A percentile compares a stretch with the other conserved stretches of the same genome.
These are phyloP conservation scores for Poa pratensis DNA, from an alignment of 176 grass and related monocot species.

Conservation along the genomic window DNA sequence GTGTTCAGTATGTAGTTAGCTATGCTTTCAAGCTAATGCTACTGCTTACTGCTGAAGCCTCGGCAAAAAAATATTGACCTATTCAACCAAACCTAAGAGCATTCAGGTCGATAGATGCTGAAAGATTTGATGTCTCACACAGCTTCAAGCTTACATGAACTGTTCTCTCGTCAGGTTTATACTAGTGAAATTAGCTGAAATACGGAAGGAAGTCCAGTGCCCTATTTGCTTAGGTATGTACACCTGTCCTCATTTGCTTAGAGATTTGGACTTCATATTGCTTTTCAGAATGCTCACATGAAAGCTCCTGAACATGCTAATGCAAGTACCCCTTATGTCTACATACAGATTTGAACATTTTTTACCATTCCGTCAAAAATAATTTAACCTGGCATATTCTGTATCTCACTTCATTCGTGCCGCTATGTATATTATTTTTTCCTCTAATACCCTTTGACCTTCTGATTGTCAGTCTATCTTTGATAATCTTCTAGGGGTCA, in stretches of 20 bases:
- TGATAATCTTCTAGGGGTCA: constrained; percentile 20
- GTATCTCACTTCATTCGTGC: background rate
- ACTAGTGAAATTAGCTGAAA: constrained; percentile 63
- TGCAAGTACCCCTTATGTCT: constrained; percentile 18
- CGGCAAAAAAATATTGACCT: background rate
- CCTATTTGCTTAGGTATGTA: constrained; percentile 78
- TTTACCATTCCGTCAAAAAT: constrained; percentile 6
- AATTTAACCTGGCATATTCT: constrained; percentile 24
- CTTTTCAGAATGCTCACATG: constrained; percentile 12
- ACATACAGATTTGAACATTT: background rate
- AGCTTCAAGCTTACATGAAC: constrained; percentile 36
- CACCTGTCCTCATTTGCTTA: background rate
- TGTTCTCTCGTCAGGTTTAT: constrained; percentile 57
- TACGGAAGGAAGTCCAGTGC: constrained; percentile 72
- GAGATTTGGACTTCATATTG: background rate
- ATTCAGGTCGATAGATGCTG: constrained; percentile 4
- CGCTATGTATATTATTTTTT: background rate
- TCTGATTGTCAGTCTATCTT: background rate
- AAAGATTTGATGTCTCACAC: constrained; percentile 35
- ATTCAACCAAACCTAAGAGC: background rate
- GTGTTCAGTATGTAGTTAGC: constrained; percentile 1
- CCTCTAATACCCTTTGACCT: background rate
- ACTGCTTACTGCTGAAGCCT: background rate
- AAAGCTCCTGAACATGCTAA: constrained; percentile 29
- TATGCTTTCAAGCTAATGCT: background rate